phyloP scores from a whole-genome alignment of 768 basidiomycete species.

The Guyanaporus albipodus region DNA sequence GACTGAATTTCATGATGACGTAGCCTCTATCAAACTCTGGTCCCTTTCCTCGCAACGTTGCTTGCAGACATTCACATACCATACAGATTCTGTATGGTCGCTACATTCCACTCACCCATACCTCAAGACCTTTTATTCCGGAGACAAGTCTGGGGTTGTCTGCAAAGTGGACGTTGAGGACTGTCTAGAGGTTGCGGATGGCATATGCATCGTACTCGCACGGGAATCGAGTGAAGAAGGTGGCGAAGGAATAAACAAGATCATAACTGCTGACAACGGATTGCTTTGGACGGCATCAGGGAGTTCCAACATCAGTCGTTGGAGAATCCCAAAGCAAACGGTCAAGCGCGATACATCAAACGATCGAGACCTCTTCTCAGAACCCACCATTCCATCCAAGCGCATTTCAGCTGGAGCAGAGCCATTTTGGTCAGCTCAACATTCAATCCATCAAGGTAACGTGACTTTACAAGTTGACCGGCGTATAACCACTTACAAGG shows the following conservation, averaged over 20 bases:
- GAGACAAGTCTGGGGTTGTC: constrained; percentile 86
- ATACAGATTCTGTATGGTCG: constrained; percentile 94
- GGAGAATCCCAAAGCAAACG: constrained; percentile 59
- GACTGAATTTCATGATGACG: constrained; percentile 13
- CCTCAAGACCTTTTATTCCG: constrained; percentile 89
- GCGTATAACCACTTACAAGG: constrained; percentile 8
- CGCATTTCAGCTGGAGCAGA: constrained; percentile 16
- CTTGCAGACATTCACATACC: constrained; percentile 94
- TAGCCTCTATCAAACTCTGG: constrained; percentile 89
- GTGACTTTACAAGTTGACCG: not conserved
- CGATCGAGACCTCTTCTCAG: constrained; percentile 10
- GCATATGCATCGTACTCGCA: constrained; percentile 83
- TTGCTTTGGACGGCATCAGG: constrained; percentile 90
- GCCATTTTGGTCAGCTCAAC: constrained; percentile 9
- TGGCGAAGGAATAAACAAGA: constrained; percentile 73
- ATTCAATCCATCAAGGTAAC: constrained; percentile 21
- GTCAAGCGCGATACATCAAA: constrained; percentile 19
- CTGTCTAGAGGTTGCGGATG: constrained; percentile 77
- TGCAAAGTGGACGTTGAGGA: constrained; percentile 90
- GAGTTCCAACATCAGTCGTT: constrained; percentile 74
- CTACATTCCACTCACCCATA: constrained; percentile 84
- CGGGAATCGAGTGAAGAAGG: constrained; percentile 50
- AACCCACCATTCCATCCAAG: constrained; percentile 11
- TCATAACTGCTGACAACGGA: constrained; percentile 78
- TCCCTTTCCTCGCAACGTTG: constrained; percentile 85